Percentiles rank a stretch among this genome's conserved stretches.
Evolutionary conservation across 805 yeast genomes (phyloP).

Genomic region (Priceomyces castillae): DNA sequence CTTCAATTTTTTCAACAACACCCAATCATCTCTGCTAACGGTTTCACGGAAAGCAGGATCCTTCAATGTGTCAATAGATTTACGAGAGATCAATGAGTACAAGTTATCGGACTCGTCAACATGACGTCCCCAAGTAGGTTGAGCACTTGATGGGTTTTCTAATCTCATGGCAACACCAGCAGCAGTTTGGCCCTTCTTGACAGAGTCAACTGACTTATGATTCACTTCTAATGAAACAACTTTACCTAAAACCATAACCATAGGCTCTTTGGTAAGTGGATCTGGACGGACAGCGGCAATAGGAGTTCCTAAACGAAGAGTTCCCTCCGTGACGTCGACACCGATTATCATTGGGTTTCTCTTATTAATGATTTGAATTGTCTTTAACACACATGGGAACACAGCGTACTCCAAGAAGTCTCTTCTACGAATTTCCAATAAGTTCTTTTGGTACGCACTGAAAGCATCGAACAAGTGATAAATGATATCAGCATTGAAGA

Average conservation of each 20-base stretch:
- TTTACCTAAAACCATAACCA: slow-evolving; percentile 74
- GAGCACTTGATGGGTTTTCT: slow-evolving; percentile 87
- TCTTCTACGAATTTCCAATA: slow-evolving; percentile 86
- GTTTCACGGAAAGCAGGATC: slow-evolving; percentile 96
- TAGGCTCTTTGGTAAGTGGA: slow-evolving; percentile 76
- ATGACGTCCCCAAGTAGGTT: slow-evolving; percentile 99
- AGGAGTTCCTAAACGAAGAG: slow-evolving; percentile 88
- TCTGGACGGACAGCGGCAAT: slow-evolving; percentile 89
- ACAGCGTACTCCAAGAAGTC: slow-evolving; percentile 86
- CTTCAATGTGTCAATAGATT: slow-evolving; percentile 92
- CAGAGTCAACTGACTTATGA: slow-evolving; percentile 76
- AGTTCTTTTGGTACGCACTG: slow-evolving; percentile 84
- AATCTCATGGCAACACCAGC: slow-evolving; percentile 99
- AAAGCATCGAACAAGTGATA: slow-evolving; percentile 95
- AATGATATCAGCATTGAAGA: slow-evolving; percentile 94
- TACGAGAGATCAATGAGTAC: slow-evolving; percentile 88
- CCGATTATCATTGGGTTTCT: slow-evolving; percentile 99
- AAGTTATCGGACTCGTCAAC: slow-evolving; percentile 89
- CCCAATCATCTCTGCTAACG: slow-evolving; percentile 95
- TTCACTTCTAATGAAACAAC: slow-evolving; percentile 94
- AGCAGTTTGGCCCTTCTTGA: slow-evolving; percentile 90
- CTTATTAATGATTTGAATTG: slow-evolving; percentile 94
- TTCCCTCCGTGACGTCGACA: slow-evolving; percentile 94
- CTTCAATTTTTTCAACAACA: slow-evolving; percentile 83
- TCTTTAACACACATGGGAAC: slow-evolving; percentile 93